phyloP scores from a whole-genome alignment of 176 grass and related monocot genomes.

The Avena sativa region DNA sequence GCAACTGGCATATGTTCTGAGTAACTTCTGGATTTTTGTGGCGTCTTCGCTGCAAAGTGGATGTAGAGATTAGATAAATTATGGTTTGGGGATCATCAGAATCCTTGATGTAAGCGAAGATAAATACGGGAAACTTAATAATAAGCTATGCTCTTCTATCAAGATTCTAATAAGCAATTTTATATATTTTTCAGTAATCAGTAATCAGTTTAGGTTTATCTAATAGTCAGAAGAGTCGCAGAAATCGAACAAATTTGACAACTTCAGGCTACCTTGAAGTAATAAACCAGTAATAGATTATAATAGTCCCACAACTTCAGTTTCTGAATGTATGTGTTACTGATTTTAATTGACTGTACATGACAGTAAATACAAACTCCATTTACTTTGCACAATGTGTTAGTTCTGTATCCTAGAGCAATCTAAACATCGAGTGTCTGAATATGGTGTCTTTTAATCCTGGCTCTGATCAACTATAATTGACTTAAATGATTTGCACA shows the following conservation, averaged over 20 bases:
- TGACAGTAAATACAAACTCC: slow-evolving; percentile 12
- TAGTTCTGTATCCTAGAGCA: slow-evolving; percentile 14
- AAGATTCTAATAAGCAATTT: neutral
- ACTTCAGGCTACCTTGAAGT: slow-evolving; percentile 8
- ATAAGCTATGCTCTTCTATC: neutral
- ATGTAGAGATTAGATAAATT: slow-evolving; percentile 16
- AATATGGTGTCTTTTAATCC: neutral
- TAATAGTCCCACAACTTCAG: neutral
- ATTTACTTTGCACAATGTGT: neutral
- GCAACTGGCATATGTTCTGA: neutral
- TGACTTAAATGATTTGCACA: slow-evolving; percentile 27
- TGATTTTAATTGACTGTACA: slow-evolving; percentile 19
- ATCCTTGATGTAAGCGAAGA: neutral
- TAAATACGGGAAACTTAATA: neutral
- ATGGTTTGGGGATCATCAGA: neutral
- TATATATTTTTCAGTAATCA: neutral
- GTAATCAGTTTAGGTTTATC: slow-evolving; percentile 13
- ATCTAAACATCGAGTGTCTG: slow-evolving; percentile 14
- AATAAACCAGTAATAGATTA: slow-evolving; percentile 17
- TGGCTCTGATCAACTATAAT: slow-evolving; percentile 25
- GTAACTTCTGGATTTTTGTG: slow-evolving; percentile 7
- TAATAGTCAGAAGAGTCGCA: neutral
- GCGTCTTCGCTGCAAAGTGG: slow-evolving; percentile 17
- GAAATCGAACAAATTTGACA: slow-evolving; percentile 21
- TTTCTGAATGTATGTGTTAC: neutral